phyloP scores from a whole-genome alignment of 768 basidiomycete species.

The Trametes gibbosa region DNA sequence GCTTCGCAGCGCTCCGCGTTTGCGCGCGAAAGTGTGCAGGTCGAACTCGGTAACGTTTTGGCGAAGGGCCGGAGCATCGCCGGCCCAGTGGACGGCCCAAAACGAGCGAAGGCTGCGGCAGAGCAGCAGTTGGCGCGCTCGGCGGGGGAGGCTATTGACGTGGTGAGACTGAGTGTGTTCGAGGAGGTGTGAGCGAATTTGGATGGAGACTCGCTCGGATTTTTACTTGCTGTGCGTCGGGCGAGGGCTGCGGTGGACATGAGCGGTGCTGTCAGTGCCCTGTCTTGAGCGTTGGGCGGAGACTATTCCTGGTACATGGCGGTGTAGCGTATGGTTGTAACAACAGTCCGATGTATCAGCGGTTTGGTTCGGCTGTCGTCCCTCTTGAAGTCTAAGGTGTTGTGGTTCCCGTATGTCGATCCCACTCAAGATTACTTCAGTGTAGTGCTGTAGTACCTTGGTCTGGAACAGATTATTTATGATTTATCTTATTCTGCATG shows the following conservation, averaged over 20 bases:
- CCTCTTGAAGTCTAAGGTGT: neutral
- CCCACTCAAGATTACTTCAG: neutral
- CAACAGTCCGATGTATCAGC: constrained; percentile 3
- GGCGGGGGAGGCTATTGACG: neutral
- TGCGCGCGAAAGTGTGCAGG: constrained; percentile 21
- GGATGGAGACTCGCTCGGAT: neutral
- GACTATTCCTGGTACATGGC: neutral
- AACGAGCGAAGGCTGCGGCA: neutral
- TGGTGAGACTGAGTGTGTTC: neutral
- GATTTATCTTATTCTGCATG: neutral
- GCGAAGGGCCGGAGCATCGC: neutral
- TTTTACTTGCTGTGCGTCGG: neutral
- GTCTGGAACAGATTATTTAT: neutral
- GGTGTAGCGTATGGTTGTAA: constrained; percentile 10
- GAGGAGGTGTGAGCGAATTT: neutral
- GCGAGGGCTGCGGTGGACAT: neutral
- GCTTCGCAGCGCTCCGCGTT: constrained; percentile 11
- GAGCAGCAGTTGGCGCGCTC: neutral
- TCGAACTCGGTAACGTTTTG: constrained; percentile 12
- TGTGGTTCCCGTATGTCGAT: neutral
- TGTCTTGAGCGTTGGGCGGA: neutral
- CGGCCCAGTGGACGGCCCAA: neutral
- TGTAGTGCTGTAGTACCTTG: neutral
- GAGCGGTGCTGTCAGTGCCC: neutral
- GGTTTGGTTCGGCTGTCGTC: neutral